Percentiles rank a stretch among this genome's conserved stretches.
phyloP scores from a whole-genome alignment of 2,329 filamentous ascomycete species.

The Claviceps sp. region DNA sequence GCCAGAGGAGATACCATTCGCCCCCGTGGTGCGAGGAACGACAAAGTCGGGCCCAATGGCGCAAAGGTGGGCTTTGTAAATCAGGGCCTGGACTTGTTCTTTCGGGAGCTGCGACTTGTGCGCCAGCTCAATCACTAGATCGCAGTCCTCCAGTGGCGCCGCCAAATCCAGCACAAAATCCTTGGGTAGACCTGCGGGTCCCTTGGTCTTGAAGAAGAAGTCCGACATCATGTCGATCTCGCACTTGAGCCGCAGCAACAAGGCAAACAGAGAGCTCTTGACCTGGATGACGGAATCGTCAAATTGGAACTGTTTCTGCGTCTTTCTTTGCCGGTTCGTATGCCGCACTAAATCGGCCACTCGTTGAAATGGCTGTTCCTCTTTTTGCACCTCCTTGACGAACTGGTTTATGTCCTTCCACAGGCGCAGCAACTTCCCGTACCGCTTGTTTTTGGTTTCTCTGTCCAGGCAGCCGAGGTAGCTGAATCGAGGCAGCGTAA shows the following conservation, averaged over 20 bases:
- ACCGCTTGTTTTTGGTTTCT: neutral
- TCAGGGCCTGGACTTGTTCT: conserved; percentile 35
- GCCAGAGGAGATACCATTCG: neutral
- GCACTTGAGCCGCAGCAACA: conserved; percentile 31
- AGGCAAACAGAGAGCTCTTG: conserved; percentile 26
- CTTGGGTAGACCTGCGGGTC: neutral
- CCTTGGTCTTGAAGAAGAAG: conserved; percentile 12
- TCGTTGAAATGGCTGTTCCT: conserved; percentile 36
- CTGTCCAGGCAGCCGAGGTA: neutral
- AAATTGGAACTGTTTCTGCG: conserved; percentile 17
- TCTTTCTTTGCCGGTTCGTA: conserved; percentile 18
- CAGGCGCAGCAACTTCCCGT: neutral
- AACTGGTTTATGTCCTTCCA: conserved; percentile 7
- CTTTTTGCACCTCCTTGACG: conserved; percentile 18
- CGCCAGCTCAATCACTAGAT: conserved; percentile 26
- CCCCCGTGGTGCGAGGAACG: neutral
- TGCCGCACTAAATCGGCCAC: conserved; percentile 32
- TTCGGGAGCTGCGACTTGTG: conserved; percentile 19
- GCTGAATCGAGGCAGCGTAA: neutral
- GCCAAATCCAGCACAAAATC: conserved; percentile 15
- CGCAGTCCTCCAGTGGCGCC: conserved; percentile 24
- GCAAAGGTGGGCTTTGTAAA: conserved; percentile 30
- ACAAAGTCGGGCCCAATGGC: conserved; percentile 24
- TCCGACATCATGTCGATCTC: conserved; percentile 34
- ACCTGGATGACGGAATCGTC: conserved; percentile 24